Base-by-base conservation (phyloP, 768 basidiomycete species). In the Lactifluus hygrophoroides region DNA sequence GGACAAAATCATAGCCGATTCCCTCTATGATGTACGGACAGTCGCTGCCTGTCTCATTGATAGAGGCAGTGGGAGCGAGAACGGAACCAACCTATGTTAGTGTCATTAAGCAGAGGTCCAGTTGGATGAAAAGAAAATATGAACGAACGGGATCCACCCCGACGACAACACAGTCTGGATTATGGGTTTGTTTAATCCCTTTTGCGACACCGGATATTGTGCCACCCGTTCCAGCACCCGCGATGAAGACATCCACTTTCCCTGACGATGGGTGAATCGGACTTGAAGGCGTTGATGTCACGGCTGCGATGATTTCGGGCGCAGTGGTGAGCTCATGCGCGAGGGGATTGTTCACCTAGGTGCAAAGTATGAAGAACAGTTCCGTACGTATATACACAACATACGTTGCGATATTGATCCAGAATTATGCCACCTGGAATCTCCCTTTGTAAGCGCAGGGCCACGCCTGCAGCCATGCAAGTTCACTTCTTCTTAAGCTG, bases 1-100 rank as follows among this genome's bases (percentile, higher is more conserved):
- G 94, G 45, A 95, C 68, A 68, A 95, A 95, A 70, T 95, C 92
- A 65, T 94, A 93, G 27, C 96, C 96, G 54, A 97, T 98, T n/a
- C 96, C 96, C 69, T 99, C 96, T 21, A 97, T 84, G 51, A 84
- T 69, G 66, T 97, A 98, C 52, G 74, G 71, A 27, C 66, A 67
- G 10, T 80, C 84, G 42, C 70, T 71, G 51, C 73, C 80, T 21
- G 70, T 73, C 1, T 67, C 69, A 66, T 93, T 93, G 48, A 93
- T 74, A 17, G 67, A 61, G 40, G 83, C 80, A 0, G 92, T 90
- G 30, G 76, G 58, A 0, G 93, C 93, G 30, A 98, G 83, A 56
- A 95, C 80, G 65, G 94, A 96, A 42, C 95, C 95, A 70, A 83
- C 79, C 90, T 91, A 63, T n/a, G 38, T 6, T 27, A 25, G 40